Evolutionary conservation across 352 stramenopile genomes (phyloP).

Genomic region (Phytophthora idaei): DNA sequence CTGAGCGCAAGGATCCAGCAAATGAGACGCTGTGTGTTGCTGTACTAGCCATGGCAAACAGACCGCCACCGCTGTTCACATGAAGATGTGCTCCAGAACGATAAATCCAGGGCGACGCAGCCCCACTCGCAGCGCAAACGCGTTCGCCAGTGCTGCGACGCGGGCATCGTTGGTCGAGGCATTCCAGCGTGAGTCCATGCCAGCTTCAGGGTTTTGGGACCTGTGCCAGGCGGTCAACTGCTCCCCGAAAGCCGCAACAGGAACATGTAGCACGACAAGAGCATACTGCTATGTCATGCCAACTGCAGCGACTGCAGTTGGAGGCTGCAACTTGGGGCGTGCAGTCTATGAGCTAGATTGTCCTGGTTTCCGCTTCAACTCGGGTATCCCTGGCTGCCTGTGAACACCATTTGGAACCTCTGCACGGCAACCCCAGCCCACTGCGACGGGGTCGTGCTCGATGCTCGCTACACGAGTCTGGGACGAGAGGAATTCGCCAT

Average conservation of each 20-base stretch:
- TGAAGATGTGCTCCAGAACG: constrained; percentile 1
- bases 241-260: background rate
- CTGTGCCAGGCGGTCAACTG: background rate
- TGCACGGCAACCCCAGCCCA: background rate
- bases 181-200: constrained; percentile 32
- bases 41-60: background rate
- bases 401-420: no score
- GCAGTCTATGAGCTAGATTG: no score
- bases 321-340: no score
- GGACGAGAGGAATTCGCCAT: constrained; percentile 28
- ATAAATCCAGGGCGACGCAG: constrained; percentile 23
- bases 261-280: no score
- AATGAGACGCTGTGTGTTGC: background rate
- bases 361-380: no score
- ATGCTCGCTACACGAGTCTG: constrained; percentile 22
- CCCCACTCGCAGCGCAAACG: background rate
- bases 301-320: no score
- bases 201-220: constrained; percentile 17
- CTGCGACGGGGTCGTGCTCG: constrained; percentile 6
- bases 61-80: background rate
- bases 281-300: no score
- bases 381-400: no score
- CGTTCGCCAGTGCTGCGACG: constrained; percentile 29
- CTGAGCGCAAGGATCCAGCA: background rate
- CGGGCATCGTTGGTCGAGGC: constrained; percentile 16